These are phyloP conservation scores for Dissoconium aciculare DNA, from an alignment of 2,329 filamentous ascomycete species.

Conservation along the genomic window DNA sequence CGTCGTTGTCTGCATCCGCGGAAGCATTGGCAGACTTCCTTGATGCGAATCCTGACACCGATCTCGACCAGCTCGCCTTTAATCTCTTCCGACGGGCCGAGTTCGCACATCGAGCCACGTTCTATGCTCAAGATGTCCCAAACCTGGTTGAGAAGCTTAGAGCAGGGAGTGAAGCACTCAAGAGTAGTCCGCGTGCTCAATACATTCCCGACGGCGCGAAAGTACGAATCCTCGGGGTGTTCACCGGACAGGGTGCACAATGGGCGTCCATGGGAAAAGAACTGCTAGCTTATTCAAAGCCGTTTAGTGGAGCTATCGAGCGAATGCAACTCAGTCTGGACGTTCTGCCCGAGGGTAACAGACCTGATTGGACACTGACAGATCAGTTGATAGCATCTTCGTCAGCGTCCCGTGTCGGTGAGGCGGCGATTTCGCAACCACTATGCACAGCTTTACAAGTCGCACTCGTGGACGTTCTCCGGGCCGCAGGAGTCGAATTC, in stretches of 20 bases:
- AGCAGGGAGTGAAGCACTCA: neutral
- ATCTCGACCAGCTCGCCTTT: slow-evolving; percentile 21
- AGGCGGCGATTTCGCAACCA: slow-evolving; percentile 34
- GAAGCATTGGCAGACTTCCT: slow-evolving; percentile 2
- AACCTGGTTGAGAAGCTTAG: neutral
- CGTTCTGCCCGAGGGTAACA: too few relatives aligned
- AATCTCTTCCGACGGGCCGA: slow-evolving; percentile 25
- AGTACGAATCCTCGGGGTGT: slow-evolving; percentile 2
- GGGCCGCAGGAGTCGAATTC: slow-evolving; percentile 11
- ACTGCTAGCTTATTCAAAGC: slow-evolving; percentile 3
- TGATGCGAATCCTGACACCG: slow-evolving; percentile 1
- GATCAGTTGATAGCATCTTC: too few relatives aligned
- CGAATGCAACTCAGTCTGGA: slow-evolving; percentile 1
- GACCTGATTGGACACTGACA: too few relatives aligned
- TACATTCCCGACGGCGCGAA: neutral
- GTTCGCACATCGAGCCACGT: neutral
- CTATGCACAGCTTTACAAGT: slow-evolving; percentile 42
- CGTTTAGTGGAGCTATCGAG: slow-evolving; percentile 4
- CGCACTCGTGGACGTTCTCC: slow-evolving; percentile 31
- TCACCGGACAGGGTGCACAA: slow-evolving; percentile 11
- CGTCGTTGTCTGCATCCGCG: slow-evolving; percentile 1
- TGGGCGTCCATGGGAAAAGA: slow-evolving; percentile 9
- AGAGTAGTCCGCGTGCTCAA: neutral
- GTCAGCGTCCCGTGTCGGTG: slow-evolving; percentile 26
- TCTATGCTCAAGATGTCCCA: neutral